Evolutionary conservation across 495 filamentous ascomycete genomes (phyloP), one percentile per base, ranked within the genome.

Genomic region (Pseudevernia furfuracea): DNA sequence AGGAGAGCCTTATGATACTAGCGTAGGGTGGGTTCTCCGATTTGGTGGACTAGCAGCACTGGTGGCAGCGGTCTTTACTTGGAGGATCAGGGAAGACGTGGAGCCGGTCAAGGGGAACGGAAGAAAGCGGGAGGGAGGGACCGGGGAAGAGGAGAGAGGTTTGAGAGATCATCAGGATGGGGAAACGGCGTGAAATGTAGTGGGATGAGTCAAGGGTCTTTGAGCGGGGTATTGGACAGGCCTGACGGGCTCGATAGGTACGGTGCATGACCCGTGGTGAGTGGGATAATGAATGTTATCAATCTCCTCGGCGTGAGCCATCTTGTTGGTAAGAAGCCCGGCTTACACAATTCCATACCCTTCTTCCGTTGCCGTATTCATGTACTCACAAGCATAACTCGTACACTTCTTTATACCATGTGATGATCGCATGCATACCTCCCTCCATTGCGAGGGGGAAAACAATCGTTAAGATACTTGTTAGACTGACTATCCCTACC

Each of bases 1-100:
- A 59, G 91, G 90, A 19, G 81, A 79, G 48, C 86, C 89, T 9
- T 92, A 89, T 64, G 92, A 96, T 77, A 82, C 89, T 67, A 93
- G 89, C 71, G 89, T 96, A 38, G 87, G 87, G 21, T 91, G 92
- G 78, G 89, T 93, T 59, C 75, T 96, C 63, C 82, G 92, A 23
- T 84, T 89, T 66, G 91, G 90, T 14, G 92, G 92, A 4, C 77
- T 89, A 59, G 86, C 87, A 60, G 90, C 90, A 8, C 71, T 95
- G 39, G 74, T 89, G 34, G 90, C 92, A 34, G 89, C 88, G n/a
- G 90, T 80, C 58, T 77, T 90, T 66, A 84, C 79, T 0, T 78
- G 69, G 59, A 68, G 76, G 59, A 66, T 83, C 57, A 68, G 72
- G 6, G 79, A 82, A 64, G 77, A 71, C 56, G 65, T 46, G 32